A percentile compares a stretch with the other conserved stretches of the same genome.
phyloP scores from a whole-genome alignment of 106 monocot species.

The Triglochin maritima region DNA sequence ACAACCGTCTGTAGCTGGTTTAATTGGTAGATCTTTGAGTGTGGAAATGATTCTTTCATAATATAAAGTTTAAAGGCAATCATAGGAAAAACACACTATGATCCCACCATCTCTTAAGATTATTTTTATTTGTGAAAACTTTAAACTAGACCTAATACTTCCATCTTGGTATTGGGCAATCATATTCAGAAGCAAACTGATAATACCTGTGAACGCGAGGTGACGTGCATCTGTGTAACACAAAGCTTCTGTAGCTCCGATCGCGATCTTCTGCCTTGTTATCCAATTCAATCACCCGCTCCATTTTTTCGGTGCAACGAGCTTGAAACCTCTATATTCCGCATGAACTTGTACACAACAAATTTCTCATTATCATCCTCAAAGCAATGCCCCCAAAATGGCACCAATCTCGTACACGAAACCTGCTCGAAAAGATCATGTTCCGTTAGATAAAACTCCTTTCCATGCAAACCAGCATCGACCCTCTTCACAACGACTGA shows the following conservation, averaged over 20 bases:
- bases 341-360: conserved; percentile 57
- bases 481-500: conserved; percentile 59
- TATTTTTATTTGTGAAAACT: too few relatives aligned
- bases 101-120: too few relatives aligned
- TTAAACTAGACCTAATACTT: not conserved
- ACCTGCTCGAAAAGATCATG: conserved; percentile 45
- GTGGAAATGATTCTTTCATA: too few relatives aligned
- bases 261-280: conserved; percentile 79
- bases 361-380: conserved; percentile 55
- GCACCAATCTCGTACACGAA: conserved; percentile 41
- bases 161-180: not conserved
- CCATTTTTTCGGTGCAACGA: conserved; percentile 35
- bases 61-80: too few relatives aligned
- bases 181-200: not conserved
- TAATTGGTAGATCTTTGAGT: too few relatives aligned
- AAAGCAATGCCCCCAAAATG: conserved; percentile 49
- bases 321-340: conserved; percentile 38
- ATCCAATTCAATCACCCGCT: conserved; percentile 59
- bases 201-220: conserved; percentile 68
- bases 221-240: conserved; percentile 51
- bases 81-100: too few relatives aligned
- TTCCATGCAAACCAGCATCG: conserved; percentile 5
- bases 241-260: conserved; percentile 61
- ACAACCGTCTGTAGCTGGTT: too few relatives aligned
- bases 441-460: conserved; percentile 37